Conservation (phyloP, 2,329 filamentous ascomycete species). For the Colletotrichum lentis region DNA sequence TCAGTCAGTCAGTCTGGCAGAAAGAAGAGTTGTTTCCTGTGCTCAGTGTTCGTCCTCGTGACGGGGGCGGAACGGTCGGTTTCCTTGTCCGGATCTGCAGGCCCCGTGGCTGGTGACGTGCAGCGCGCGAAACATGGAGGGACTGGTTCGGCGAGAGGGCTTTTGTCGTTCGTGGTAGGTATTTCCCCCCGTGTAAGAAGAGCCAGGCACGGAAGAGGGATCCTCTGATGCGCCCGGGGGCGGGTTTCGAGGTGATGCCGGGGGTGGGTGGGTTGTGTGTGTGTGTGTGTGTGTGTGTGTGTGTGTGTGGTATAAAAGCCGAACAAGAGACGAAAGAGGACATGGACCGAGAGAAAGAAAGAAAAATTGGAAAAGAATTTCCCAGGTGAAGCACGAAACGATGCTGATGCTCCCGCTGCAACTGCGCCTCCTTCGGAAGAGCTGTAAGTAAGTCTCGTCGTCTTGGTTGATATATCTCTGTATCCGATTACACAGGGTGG, state of each 20-base stretch:
- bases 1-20: not conserved
- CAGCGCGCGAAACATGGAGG: slow-evolving; percentile 17
- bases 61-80: not conserved
- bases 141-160: not conserved
- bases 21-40: too few species aligned
- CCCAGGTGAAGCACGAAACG: not conserved
- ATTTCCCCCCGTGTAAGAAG: not conserved
- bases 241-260: slow-evolving; percentile 9
- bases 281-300: too few species aligned
- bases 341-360: not conserved
- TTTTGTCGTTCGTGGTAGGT: not conserved
- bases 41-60: not conserved
- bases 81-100: slow-evolving; percentile 19
- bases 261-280: not conserved
- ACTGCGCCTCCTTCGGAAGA: slow-evolving; percentile 3
- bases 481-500: too few species aligned
- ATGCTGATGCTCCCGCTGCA: not conserved
- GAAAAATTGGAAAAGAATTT: too few species aligned
- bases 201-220: not conserved
- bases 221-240: slow-evolving; percentile 6
- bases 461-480: too few species aligned
- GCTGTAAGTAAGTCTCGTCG: too few species aligned
- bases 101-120: slow-evolving; percentile 27
- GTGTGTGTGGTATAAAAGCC: slow-evolving; percentile 5
- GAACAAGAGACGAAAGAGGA: slow-evolving; percentile 24